A percentile compares a stretch with the other conserved stretches of the same genome.
Conservation (phyloP, 2,329 filamentous ascomycete species). For the Zymoseptoria pseudotritici region DNA sequence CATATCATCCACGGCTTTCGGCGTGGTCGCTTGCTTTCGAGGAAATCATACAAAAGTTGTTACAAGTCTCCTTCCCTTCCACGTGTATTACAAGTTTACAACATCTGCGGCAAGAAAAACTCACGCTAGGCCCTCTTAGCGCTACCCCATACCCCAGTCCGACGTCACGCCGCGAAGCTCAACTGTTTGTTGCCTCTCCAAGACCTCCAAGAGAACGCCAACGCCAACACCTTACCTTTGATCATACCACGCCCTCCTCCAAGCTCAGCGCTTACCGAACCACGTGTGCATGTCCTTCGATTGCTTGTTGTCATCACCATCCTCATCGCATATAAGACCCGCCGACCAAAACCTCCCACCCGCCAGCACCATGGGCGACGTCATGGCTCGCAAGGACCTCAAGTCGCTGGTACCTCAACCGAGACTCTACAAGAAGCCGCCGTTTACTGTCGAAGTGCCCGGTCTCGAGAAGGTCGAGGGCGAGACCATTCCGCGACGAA, state of each 20-base stretch:
- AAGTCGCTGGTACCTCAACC: constrained; percentile 44
- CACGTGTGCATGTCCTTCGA: constrained; percentile 17
- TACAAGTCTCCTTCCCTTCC: no score
- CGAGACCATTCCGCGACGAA: constrained; percentile 76
- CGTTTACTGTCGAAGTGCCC: constrained; percentile 66
- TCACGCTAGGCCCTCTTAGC: neutral
- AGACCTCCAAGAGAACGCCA: neutral
- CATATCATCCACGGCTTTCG: no score
- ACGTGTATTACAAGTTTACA: no score
- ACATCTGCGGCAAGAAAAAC: no score
- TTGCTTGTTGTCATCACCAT: constrained; percentile 2
- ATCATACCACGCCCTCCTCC: neutral
- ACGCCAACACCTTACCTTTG: neutral
- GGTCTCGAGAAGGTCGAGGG: constrained; percentile 63
- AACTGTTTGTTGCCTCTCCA: neutral
- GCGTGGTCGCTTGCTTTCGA: no score
- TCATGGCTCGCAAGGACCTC: constrained; percentile 35
- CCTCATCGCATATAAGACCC: neutral
- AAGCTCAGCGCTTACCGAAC: neutral
- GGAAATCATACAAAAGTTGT: no score
- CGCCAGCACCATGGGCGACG: constrained; percentile 25
- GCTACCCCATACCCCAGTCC: neutral
- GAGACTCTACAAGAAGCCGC: constrained; percentile 53
- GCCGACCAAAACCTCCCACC: constrained; percentile 1
- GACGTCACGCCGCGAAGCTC: neutral